These are phyloP conservation scores for Lasiodiplodia sp. DNA, from an alignment of 2,329 filamentous ascomycete species.

Conservation along the genomic window DNA sequence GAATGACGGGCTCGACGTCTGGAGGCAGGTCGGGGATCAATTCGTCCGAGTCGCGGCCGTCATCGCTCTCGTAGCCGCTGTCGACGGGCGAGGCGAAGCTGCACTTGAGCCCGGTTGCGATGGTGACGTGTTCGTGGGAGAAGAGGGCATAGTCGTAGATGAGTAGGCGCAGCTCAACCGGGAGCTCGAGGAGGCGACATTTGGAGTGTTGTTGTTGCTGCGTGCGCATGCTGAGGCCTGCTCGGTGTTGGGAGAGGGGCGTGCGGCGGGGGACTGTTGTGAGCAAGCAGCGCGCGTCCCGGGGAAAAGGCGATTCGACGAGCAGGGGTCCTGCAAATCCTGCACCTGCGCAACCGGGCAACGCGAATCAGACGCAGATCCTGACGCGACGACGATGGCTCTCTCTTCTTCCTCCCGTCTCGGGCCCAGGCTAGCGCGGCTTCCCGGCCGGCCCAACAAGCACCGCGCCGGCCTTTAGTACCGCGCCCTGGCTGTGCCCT, in stretches of 20 bases:
- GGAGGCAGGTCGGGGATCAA: conserved; percentile 45
- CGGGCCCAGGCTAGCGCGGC: not conserved
- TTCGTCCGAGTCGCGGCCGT: conserved; percentile 33
- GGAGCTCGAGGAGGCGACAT: conserved; percentile 40
- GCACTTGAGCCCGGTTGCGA: conserved; percentile 36
- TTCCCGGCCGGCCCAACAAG: not conserved
- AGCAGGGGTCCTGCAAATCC: conserved; percentile 21
- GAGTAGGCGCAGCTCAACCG: conserved; percentile 51
- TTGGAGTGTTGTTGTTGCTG: conserved; percentile 5
- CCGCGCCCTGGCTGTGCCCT: not conserved
- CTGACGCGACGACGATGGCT: not conserved
- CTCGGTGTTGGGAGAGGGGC: conserved; percentile 18
- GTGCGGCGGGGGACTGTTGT: conserved; percentile 18
- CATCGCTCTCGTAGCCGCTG: conserved; percentile 36
- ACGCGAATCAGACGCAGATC: conserved; percentile 21
- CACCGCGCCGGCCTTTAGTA: conserved; percentile 8
- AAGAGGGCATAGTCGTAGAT: conserved; percentile 52
- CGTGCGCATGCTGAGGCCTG: conserved; percentile 25
- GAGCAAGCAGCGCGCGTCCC: conserved; percentile 11
- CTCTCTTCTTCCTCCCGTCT: not conserved
- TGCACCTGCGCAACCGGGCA: conserved; percentile 3
- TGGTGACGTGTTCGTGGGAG: conserved; percentile 46
- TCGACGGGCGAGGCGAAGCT: conserved; percentile 40
- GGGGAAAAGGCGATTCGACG: conserved; percentile 7
- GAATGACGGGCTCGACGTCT: conserved; percentile 40